Conservation (phyloP, 805 yeast species). For the Hemisphaericaspora nanyangensis region DNA sequence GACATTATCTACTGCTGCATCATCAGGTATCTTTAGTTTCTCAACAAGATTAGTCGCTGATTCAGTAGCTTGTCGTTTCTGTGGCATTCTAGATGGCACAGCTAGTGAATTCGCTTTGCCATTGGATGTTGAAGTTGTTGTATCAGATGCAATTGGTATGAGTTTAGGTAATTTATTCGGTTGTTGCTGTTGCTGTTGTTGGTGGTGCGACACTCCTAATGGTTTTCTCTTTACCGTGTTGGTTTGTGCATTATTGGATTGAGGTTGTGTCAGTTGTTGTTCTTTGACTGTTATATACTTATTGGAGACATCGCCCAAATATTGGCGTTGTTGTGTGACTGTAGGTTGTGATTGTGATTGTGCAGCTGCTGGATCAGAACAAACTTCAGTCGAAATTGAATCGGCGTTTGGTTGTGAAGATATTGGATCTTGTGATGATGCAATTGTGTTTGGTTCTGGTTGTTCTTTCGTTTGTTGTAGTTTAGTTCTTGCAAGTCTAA, state of each 20-base stretch:
- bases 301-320: slow-evolving; percentile 37
- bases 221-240: slow-evolving; percentile 23
- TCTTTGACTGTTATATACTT: slow-evolving; percentile 22
- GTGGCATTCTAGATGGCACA: slow-evolving; percentile 35
- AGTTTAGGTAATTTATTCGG: background rate
- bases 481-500: slow-evolving; percentile 31
- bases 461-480: slow-evolving; percentile 1
- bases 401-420: background rate
- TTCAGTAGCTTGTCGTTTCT: slow-evolving; percentile 56
- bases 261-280: slow-evolving; percentile 3
- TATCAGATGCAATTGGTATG: slow-evolving; percentile 7
- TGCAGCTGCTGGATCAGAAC: too few species aligned
- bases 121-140: slow-evolving; percentile 1
- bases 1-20: slow-evolving; percentile 3
- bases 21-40: slow-evolving; percentile 17
- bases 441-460: background rate
- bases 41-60: slow-evolving; percentile 43
- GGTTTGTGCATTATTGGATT: background rate
- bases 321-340: slow-evolving; percentile 17
- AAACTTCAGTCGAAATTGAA: too few species aligned
- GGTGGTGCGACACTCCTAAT: slow-evolving; percentile 28
- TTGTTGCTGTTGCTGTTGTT: too few species aligned
- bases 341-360: background rate
- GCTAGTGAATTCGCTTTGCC: slow-evolving; percentile 7
- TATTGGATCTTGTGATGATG: slow-evolving; percentile 1